Base-by-base conservation (phyloP, 2,329 filamentous ascomycete species). In the Eutypella sp. region DNA sequence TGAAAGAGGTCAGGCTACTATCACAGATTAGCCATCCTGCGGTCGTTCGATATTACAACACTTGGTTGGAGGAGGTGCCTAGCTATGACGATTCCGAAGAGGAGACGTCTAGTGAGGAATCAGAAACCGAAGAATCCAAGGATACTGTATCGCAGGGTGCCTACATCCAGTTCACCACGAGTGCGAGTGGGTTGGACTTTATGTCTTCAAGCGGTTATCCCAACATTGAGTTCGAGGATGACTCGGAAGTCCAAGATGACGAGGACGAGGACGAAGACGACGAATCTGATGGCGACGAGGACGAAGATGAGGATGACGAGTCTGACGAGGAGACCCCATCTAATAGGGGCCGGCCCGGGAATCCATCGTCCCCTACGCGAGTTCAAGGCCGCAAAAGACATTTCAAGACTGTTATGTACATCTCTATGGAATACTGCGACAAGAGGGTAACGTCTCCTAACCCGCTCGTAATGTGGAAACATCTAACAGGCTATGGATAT, bases 391-490 rank as follows among this genome's bases (percentile, higher is more conserved):
- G 68, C 36, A 72, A 77, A 45, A 73, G 77, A 37, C 69, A 79
- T 4, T 77, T 79, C 49, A 80, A 79, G 43, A 91, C 86, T 0
- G 84, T 91, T 6, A 75, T 99, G 36, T 99, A 96, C 63, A 97
- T 99, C 46, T 93, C 95, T 49, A 99, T 99, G 93, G 93, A 99
- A 63, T 95, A 96, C 56, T 99, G 93, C 60, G 92, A 97, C 63
- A 93, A 92, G 61, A 81, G 87, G 54, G 82, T 85, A 69, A 65
- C 77, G 68, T 19, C 4, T 4, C 37, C 16, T 11, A 8, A 24
- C 6, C 23, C 22, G 5, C 11, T 15, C 15, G 16, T 5, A 9
- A 29, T 5, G n/a, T 6, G 4, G 15, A 15, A 18, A 16, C 16
- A 39, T 13, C 36, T 39, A 22, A 39, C 36, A 16, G 15, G n/a